Evolutionary conservation across 805 yeast genomes (phyloP), one percentile per base, ranked within the genome.

Genomic region (Spathaspora sp.): DNA sequence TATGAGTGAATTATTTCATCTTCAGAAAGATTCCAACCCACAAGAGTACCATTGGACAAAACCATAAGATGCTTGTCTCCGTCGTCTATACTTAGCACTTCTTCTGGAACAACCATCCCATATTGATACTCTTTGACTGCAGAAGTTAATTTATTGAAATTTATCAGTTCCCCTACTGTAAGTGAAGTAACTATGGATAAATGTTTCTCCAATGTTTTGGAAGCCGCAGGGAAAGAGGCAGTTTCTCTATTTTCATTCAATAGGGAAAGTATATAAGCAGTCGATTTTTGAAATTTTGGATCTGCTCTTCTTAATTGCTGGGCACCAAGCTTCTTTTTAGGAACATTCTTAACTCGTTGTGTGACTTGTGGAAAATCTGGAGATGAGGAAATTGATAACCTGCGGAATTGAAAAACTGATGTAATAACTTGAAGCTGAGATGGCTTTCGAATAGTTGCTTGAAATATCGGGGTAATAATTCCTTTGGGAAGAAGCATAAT

Each of bases 21-120:
- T 66, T 92, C 97, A 16, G 73, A 68, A 57, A 89, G 68, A 8
- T 90, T 90, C 96, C 97, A 91, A 0, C 89, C 87, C 12, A 89
- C 89, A 11, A 91, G 70, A 0, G 96, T 81, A 2, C 97, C 97
- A 57, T 86, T 85, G 3, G 83, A 78, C 43, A 92, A 70, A 1
- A 91, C 73, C 69, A 91, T 77, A 2, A 90, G 72, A 57, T 89
- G 92, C 10, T 60, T 57, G 10, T 55, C 61, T 3, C 55, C 16
- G 49, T 66, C 73, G 29, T 70, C 72, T 49, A 83, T 78, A 52
- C 81, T 80, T 0, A 87, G 73, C 12, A 88, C 89, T 62, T 88
- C 94, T 39, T 82, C 83, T 0, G 87, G 86, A 1, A 86, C 76
- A n/a, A 86, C 62, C 1, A 55, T 45, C 32, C 52, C 44, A 45